phyloP scores from a whole-genome alignment of 257 asterid genomes.

The Penstemon eatonii region DNA sequence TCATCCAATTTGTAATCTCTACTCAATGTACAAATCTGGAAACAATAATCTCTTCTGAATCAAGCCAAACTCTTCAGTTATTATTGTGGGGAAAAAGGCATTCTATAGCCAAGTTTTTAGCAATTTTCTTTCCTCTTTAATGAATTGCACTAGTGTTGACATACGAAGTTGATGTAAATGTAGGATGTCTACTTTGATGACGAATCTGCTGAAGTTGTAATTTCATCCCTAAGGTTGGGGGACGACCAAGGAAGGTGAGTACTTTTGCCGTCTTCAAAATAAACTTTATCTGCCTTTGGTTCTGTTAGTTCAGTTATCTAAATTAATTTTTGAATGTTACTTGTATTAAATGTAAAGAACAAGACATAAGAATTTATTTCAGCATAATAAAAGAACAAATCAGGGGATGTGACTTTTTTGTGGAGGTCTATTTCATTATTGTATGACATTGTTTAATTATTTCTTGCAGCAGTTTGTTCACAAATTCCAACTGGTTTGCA shows the following conservation, averaged over 20 bases:
- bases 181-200: conserved; percentile 97
- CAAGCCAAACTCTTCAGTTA: background rate
- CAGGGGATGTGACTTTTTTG: too few species aligned
- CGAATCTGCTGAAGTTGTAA: conserved; percentile 95
- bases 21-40: background rate
- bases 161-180: conserved; percentile 31
- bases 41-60: background rate
- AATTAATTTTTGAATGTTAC: background rate
- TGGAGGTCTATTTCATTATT: conserved; percentile 5
- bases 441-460: conserved; percentile 24
- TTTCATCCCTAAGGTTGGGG: conserved; percentile 91
- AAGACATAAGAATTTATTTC: conserved; percentile 19
- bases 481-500: conserved; percentile 99
- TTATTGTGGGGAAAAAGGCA: conserved; percentile 4
- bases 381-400: background rate
- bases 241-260: conserved; percentile 97
- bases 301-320: background rate
- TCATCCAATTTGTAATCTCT: conserved; percentile 3
- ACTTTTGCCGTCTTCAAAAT: conserved; percentile 2
- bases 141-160: conserved; percentile 18
- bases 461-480: conserved; percentile 76
- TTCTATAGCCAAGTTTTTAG: background rate
- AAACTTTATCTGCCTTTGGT: background rate
- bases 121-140: conserved; percentile 22
- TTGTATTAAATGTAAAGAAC: conserved; percentile 21